phyloP scores from a whole-genome alignment of 108 stramenopile genomes.

The Schizochytrium sp. region DNA sequence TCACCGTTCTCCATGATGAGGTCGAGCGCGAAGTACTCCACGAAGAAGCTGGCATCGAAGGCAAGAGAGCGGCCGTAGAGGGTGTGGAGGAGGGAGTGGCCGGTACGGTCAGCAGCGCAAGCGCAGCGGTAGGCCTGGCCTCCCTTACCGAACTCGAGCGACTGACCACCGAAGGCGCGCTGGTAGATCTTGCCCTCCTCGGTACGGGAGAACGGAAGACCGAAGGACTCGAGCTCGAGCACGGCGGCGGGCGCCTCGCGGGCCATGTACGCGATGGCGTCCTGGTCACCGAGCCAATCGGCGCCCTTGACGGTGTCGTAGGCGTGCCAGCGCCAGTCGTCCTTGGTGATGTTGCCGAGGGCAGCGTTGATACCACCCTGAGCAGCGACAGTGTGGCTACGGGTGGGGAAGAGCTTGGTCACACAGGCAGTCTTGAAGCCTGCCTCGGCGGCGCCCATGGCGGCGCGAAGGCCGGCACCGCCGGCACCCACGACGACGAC shows the following conservation, averaged over 20 bases:
- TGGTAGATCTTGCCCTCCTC: constrained; percentile 99
- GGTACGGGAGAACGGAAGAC: constrained; percentile 79
- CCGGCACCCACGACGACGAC: constrained; percentile 99
- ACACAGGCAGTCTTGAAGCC: not conserved
- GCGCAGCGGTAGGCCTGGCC: constrained; percentile 85
- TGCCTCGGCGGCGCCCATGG: not conserved
- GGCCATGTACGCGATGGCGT: constrained; percentile 99
- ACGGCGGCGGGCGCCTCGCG: constrained; percentile 96
- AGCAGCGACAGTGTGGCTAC: constrained; percentile 98
- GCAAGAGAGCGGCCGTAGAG: constrained; percentile 97
- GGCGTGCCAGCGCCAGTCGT: constrained; percentile 99
- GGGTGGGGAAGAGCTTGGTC: constrained; percentile 96
- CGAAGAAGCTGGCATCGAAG: constrained; percentile 98
- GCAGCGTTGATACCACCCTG: constrained; percentile 99
- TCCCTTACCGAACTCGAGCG: constrained; percentile 95
- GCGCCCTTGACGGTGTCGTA: constrained; percentile 99
- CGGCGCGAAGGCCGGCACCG: constrained; percentile 87
- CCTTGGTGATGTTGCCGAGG: constrained; percentile 93
- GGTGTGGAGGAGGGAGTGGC: constrained; percentile 99
- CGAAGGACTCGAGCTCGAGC: constrained; percentile 92
- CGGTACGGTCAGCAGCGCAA: constrained; percentile 97
- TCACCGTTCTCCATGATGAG: constrained; percentile 87
- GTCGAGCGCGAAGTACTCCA: constrained; percentile 98
- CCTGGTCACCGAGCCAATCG: constrained; percentile 99
- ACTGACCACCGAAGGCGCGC: constrained; percentile 98